phyloP scores from a whole-genome alignment of 768 basidiomycete genomes.

The Lentinula detonsa region DNA sequence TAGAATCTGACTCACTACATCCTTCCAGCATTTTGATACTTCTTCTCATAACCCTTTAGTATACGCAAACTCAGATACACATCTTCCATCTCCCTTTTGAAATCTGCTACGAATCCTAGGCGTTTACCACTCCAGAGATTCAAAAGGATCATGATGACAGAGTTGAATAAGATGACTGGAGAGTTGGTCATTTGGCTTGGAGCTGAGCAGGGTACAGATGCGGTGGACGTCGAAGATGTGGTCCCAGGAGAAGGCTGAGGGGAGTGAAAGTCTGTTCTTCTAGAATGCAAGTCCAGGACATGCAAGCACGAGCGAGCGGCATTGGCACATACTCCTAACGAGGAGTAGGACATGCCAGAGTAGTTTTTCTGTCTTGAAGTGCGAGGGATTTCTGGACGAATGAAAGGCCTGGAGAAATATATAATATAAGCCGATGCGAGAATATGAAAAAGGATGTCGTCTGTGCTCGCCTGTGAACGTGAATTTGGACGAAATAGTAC shows the following conservation, averaged over 20 bases:
- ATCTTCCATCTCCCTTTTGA: constrained; percentile 42
- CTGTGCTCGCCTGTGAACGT: constrained; percentile 35
- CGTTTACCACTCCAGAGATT: constrained; percentile 44
- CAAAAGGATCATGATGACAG: constrained; percentile 40
- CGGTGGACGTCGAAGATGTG: not conserved
- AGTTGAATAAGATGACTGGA: constrained; percentile 23
- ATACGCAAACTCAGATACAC: constrained; percentile 35
- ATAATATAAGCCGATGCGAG: constrained; percentile 13
- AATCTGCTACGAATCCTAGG: constrained; percentile 32
- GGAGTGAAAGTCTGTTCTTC: constrained; percentile 7
- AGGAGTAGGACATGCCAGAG: constrained; percentile 49
- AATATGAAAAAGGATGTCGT: constrained; percentile 38
- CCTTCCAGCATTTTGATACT: constrained; percentile 34
- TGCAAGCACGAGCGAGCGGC: constrained; percentile 46
- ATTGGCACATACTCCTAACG: constrained; percentile 31
- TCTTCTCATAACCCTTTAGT: not conserved
- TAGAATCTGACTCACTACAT: constrained; percentile 30
- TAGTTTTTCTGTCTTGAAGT: constrained; percentile 21
- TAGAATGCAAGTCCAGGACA: constrained; percentile 38
- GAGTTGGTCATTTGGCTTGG: not conserved
- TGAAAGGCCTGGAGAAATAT: not conserved
- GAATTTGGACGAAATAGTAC: constrained; percentile 40
- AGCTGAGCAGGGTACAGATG: not conserved
- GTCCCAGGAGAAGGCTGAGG: not conserved
- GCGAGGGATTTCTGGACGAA: constrained; percentile 35